These are phyloP conservation scores for Cutaneotrichosporon cyanovorans DNA, from an alignment of 1,284 basidiomycete genomes.

Conservation along the genomic window DNA sequence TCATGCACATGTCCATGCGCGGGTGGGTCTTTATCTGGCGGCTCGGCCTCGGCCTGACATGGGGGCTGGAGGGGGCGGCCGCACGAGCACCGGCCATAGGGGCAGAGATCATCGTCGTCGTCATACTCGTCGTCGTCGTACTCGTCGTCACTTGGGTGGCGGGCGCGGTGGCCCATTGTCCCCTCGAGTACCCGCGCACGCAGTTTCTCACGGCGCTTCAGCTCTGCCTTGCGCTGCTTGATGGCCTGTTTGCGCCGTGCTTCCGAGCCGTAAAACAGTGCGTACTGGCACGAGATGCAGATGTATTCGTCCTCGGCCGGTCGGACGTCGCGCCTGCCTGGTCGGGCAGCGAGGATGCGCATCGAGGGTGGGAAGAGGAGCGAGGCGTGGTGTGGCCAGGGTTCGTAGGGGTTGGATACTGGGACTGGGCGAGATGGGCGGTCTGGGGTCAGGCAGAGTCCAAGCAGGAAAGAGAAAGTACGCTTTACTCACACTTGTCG, in stretches of 20 bases:
- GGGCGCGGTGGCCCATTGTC: conserved; percentile 30
- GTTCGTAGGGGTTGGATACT: conserved; percentile 30
- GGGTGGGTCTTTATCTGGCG: conserved; percentile 6
- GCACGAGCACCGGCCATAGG: conserved; percentile 10
- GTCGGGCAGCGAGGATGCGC: conserved; percentile 19
- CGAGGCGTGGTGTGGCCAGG: conserved; percentile 27
- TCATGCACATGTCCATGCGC: background rate
- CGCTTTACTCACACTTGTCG: conserved; percentile 53
- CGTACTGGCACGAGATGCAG: conserved; percentile 79
- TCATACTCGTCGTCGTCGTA: conserved; percentile 8
- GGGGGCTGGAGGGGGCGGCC: conserved; percentile 9
- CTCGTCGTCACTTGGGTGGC: conserved; percentile 2
- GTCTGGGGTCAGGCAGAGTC: conserved; percentile 26
- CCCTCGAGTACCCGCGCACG: conserved; percentile 60
- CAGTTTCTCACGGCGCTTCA: conserved; percentile 63
- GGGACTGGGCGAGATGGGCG: conserved; percentile 32
- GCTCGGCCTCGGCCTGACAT: conserved; percentile 1
- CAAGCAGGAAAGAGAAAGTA: background rate
- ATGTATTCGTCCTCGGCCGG: conserved; percentile 72
- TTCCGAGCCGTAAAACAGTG: conserved; percentile 68
- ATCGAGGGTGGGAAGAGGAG: conserved; percentile 43
- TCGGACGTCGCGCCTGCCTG: conserved; percentile 35
- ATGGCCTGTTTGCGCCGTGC: conserved; percentile 59
- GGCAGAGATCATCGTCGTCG: conserved; percentile 12
- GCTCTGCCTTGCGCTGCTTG: conserved; percentile 66